Conservation (phyloP, 31 red algal species). For the Bonnemaisonia californica region DNA sequence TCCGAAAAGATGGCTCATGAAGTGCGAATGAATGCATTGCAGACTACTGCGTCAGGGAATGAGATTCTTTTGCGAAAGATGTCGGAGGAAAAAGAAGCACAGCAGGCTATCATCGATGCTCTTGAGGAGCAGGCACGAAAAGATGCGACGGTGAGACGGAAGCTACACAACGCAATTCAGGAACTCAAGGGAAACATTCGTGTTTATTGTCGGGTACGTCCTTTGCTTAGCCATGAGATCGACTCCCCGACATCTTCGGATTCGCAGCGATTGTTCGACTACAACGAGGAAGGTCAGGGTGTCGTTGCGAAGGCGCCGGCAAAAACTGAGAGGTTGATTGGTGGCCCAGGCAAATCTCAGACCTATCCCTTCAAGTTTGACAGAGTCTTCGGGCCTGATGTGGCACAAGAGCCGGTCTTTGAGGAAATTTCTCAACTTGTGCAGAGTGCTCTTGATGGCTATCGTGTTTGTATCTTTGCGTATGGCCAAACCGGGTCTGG, state of each 20-base stretch:
- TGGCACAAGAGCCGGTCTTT: conserved; percentile 73
- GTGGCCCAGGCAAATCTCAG: not conserved
- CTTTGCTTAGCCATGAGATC: conserved; percentile 49
- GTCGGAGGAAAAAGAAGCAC: not conserved
- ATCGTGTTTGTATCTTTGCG: conserved; percentile 98
- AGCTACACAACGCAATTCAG: conserved; percentile 92
- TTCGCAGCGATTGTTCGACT: conserved; percentile 51
- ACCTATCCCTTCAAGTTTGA: conserved; percentile 92
- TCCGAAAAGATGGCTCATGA: conserved; percentile 25
- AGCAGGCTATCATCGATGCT: conserved; percentile 20
- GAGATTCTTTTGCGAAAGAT: conserved; percentile 3
- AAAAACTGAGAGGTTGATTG: not conserved
- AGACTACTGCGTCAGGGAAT: conserved; percentile 1
- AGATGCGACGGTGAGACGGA: conserved; percentile 67
- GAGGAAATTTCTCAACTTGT: conserved; percentile 96
- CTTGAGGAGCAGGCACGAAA: conserved; percentile 75
- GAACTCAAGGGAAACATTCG: conserved; percentile 99
- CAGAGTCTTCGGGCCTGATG: conserved; percentile 78
- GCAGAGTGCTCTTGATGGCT: conserved; percentile 94
- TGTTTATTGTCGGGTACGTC: conserved; percentile 96
- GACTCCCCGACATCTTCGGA: not conserved
- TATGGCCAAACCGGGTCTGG: conserved; percentile 99
- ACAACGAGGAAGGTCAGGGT: conserved; percentile 53
- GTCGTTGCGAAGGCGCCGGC: conserved; percentile 36
- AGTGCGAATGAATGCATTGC: not conserved